Percentiles rank a stretch among this genome's conserved stretches.
Conservation (phyloP, 2,329 filamentous ascomycete genomes). For the Fusarium compactum region DNA sequence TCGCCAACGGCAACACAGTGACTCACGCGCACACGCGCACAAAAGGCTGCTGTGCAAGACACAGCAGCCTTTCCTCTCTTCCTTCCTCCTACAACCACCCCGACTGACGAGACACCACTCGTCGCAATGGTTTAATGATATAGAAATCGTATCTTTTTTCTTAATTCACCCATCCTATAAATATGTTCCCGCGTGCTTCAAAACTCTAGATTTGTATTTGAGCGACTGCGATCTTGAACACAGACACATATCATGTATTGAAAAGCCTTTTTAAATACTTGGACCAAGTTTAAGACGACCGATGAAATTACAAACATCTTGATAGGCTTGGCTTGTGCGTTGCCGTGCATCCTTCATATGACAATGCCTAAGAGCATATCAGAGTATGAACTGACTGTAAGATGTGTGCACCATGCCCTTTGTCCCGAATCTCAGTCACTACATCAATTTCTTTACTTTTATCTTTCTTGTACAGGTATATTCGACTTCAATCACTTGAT, state of each 20-base stretch:
- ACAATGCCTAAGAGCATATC: background rate
- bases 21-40: no score
- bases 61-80: no score
- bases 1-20: no score
- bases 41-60: no score
- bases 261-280: background rate
- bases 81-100: no score
- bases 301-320: background rate
- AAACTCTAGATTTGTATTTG: background rate
- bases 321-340: background rate
- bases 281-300: background rate
- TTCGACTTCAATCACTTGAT: background rate
- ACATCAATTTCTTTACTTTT: background rate
- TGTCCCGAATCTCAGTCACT: no score
- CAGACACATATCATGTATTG: background rate
- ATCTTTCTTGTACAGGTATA: background rate
- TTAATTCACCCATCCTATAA: background rate
- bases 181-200: no score
- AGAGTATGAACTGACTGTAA: background rate
- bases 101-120: no score
- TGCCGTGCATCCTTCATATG: background rate
- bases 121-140: accelerated
- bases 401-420: background rate
- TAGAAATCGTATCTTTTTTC: background rate
- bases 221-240: background rate